These are phyloP conservation scores for Neolentinus lepideus DNA, from an alignment of 1,284 basidiomycete species.

Conservation along the genomic window DNA sequence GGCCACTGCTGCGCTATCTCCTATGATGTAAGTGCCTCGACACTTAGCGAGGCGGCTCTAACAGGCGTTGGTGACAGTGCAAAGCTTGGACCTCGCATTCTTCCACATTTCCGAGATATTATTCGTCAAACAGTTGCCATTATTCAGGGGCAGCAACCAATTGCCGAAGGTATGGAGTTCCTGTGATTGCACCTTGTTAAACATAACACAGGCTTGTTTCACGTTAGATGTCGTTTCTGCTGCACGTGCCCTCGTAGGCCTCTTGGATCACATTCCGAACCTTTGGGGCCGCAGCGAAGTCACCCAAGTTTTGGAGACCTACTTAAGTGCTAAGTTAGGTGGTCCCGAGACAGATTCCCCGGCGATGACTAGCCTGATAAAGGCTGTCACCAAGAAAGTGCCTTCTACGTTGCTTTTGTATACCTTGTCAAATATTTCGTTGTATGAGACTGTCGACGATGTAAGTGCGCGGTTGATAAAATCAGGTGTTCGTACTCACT, in stretches of 20 bases:
- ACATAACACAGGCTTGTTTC: neutral
- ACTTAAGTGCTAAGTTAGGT: conserved; percentile 34
- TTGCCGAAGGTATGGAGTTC: neutral
- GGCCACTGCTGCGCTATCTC: conserved; percentile 48
- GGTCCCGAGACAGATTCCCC: conserved; percentile 13
- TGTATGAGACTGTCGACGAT: conserved; percentile 12
- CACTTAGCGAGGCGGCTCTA: neutral
- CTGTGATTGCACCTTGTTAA: neutral
- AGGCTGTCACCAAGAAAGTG: conserved; percentile 43
- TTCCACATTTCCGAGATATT: conserved; percentile 77
- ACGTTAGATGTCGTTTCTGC: neutral
- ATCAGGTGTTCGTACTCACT: neutral
- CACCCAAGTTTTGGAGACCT: conserved; percentile 45
- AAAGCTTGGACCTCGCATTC: conserved; percentile 79
- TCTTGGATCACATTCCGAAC: conserved; percentile 57
- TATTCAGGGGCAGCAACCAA: neutral
- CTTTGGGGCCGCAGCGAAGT: conserved; percentile 68
- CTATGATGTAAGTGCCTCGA: conserved; percentile 45
- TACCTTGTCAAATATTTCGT: conserved; percentile 54
- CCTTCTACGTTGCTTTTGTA: conserved; percentile 64
- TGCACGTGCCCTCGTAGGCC: conserved; percentile 42
- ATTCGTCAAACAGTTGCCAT: conserved; percentile 31
- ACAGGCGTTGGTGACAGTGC: conserved; percentile 32
- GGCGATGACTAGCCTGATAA: conserved; percentile 15
- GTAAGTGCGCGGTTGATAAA: neutral